Evolutionary conservation across 73 alveolate genomes (phyloP).

Genomic region (Uronychia setigera): DNA sequence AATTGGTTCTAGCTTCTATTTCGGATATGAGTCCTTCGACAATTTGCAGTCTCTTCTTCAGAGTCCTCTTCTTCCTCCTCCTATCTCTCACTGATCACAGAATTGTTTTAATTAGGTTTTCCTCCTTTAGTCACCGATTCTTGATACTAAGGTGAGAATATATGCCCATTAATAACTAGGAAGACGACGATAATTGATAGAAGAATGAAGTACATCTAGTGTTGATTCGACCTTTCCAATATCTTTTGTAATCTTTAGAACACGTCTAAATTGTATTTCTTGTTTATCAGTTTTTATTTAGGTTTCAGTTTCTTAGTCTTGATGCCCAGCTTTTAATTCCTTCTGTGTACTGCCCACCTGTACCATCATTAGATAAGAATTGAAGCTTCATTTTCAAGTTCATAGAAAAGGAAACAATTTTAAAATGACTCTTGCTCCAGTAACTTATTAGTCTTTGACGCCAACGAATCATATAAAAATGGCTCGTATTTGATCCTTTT

Average conservation of each 20-base stretch:
- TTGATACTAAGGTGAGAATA: neutral
- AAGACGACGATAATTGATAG: neutral
- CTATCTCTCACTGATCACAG: neutral
- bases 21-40: too few relatives aligned
- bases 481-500: too few relatives aligned
- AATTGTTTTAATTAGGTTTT: too few relatives aligned
- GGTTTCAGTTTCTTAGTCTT: too few relatives aligned
- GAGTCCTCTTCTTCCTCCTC: slow-evolving; percentile 2
- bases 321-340: neutral
- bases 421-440: neutral
- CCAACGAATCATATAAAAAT: too few relatives aligned
- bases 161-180: neutral
- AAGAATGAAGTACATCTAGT: neutral
- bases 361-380: neutral
- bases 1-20: too few relatives aligned
- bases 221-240: neutral
- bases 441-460: neutral
- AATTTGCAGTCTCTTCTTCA: too few relatives aligned
- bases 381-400: neutral
- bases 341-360: neutral
- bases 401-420: neutral
- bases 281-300: too few relatives aligned
- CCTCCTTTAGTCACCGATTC: too few relatives aligned
- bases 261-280: too few relatives aligned
- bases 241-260: neutral